Evolutionary conservation across 305 asterid genomes (phyloP).

Genomic region (Galium porrigens): DNA sequence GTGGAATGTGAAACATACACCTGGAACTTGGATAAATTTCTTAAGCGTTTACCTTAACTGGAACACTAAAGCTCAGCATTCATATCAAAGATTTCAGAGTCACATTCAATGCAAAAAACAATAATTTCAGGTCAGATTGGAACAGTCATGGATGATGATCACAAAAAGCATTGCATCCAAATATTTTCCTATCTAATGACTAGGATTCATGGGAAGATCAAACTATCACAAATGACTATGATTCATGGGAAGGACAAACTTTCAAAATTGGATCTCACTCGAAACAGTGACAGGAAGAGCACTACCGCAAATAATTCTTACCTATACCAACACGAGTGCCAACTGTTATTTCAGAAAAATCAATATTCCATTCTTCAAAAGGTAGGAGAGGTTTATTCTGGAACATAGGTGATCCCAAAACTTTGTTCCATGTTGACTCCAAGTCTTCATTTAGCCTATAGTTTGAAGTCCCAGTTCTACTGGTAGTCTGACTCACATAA

Average conservation of each 20-base stretch:
- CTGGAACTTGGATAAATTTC: neutral
- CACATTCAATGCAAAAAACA: neutral
- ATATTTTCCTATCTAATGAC: neutral
- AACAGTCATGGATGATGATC: neutral
- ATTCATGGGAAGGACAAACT: neutral
- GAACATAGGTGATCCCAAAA: constrained; percentile 63
- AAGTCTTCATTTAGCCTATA: constrained; percentile 44
- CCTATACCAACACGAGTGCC: constrained; percentile 98
- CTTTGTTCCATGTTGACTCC: constrained; percentile 77
- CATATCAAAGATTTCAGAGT: neutral
- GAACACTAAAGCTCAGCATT: neutral
- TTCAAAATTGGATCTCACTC: neutral
- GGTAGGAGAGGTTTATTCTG: constrained; percentile 76
- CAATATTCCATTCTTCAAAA: constrained; percentile 90
- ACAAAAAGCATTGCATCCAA: neutral
- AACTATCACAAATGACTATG: neutral
- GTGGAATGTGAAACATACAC: neutral
- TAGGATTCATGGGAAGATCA: neutral
- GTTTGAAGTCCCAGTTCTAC: constrained; percentile 27
- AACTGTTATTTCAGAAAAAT: constrained; percentile 70
- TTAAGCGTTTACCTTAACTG: neutral
- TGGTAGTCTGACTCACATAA: constrained; percentile 48
- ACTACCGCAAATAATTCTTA: constrained; percentile 23
- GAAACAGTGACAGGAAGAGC: neutral
- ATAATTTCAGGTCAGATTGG: neutral